Evolutionary conservation across 257 asterid genomes (phyloP).

Genomic region (Eucommia ulmoides): DNA sequence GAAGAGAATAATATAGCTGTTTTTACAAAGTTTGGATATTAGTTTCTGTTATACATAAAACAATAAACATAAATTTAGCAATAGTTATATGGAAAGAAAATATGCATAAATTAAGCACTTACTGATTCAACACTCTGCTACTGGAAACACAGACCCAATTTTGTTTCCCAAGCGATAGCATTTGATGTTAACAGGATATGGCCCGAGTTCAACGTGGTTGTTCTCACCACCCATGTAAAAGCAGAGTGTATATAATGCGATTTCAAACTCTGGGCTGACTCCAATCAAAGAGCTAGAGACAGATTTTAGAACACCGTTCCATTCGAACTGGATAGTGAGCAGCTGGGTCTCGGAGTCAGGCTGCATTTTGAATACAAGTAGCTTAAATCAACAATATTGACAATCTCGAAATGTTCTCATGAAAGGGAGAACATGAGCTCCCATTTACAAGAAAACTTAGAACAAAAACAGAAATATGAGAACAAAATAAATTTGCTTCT

Average conservation of each 20-base stretch:
- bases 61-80: too few species aligned
- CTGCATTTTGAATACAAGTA: slow-evolving; percentile 28
- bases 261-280: slow-evolving; percentile 93
- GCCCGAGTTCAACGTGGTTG: slow-evolving; percentile 71
- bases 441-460: neutral
- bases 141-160: slow-evolving; percentile 79
- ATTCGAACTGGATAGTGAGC: slow-evolving; percentile 81
- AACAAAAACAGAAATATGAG: neutral
- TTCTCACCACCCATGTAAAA: slow-evolving; percentile 74
- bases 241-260: slow-evolving; percentile 73
- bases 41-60: too few species aligned
- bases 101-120: too few species aligned
- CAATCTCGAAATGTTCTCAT: too few species aligned
- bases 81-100: too few species aligned
- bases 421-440: neutral
- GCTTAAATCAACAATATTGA: neutral
- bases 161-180: slow-evolving; percentile 67
- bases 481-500: neutral
- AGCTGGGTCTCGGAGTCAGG: slow-evolving; percentile 81
- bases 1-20: too few species aligned
- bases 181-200: slow-evolving; percentile 66
- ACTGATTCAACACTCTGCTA: slow-evolving; percentile 41
- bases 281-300: slow-evolving; percentile 83
- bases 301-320: slow-evolving; percentile 90
- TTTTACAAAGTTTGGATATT: too few species aligned